phyloP scores from a whole-genome alignment of 495 filamentous ascomycete species.

The Lasiosphaeria ovina region DNA sequence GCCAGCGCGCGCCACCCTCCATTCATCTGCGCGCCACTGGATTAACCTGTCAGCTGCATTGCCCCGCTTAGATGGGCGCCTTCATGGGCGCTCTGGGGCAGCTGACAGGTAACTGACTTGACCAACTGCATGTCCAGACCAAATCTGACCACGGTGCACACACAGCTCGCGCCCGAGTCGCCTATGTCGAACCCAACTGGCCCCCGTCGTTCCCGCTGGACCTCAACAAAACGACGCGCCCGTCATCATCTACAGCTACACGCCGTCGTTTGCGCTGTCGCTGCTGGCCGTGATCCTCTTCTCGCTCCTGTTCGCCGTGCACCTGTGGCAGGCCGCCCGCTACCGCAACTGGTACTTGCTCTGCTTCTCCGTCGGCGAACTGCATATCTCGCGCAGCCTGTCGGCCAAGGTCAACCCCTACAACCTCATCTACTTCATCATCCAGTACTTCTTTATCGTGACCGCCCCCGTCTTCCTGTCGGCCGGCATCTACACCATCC shows the following conservation, averaged over 20 bases:
- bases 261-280: slow-evolving; percentile 31
- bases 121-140: no score
- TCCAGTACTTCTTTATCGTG: slow-evolving; percentile 62
- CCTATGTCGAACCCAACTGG: slow-evolving; percentile 38
- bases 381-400: slow-evolving; percentile 41
- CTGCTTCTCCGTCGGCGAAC: slow-evolving; percentile 29
- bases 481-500: slow-evolving; percentile 52
- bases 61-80: no score
- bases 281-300: slow-evolving; percentile 31
- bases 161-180: no score
- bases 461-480: slow-evolving; percentile 55
- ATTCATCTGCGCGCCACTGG: no score
- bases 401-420: slow-evolving; percentile 47
- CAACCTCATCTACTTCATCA: slow-evolving; percentile 50
- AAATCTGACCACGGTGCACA: no score
- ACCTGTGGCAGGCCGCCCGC: slow-evolving; percentile 27
- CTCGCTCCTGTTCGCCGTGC: slow-evolving; percentile 27
- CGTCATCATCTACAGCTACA: slow-evolving; percentile 36
- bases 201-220: slow-evolving; percentile 27
- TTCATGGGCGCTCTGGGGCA: no score
- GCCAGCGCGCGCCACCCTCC: no score
- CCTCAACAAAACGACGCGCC: slow-evolving; percentile 22
- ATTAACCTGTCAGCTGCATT: no score
- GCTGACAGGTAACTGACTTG: no score
- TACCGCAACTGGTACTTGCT: slow-evolving; percentile 32